phyloP scores from a whole-genome alignment of 78 protist species.

The Acrasis kona region DNA sequence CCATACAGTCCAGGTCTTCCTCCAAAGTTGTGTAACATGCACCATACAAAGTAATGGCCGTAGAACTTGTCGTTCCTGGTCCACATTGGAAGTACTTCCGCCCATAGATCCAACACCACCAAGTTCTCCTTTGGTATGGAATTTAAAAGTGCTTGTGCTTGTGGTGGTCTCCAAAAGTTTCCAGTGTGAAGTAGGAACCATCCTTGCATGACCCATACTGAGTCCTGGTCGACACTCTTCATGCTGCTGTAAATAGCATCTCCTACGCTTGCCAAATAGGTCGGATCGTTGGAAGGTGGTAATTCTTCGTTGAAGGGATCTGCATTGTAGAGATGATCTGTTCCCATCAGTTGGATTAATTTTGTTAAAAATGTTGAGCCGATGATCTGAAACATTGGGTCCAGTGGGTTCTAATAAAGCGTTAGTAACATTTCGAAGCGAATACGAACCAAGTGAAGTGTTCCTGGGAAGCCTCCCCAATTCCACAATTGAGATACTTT shows the following conservation, averaged over 20 bases:
- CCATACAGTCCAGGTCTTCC: constrained; percentile 65
- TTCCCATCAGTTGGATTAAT: constrained; percentile 33
- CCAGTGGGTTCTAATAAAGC: constrained; percentile 36
- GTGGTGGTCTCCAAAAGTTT: constrained; percentile 46
- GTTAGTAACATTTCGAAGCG: no score
- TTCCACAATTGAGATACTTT: constrained; percentile 19
- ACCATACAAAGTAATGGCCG: constrained; percentile 63
- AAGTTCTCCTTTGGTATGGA: constrained; percentile 51
- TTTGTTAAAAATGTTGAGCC: constrained; percentile 27
- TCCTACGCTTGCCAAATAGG: constrained; percentile 13
- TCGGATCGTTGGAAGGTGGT: constrained; percentile 35
- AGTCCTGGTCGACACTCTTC: constrained; percentile 51
- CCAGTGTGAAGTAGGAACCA: constrained; percentile 48
- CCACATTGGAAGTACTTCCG: constrained; percentile 55
- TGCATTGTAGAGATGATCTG: constrained; percentile 63
- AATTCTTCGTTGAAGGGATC: constrained; percentile 69
- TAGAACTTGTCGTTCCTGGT: constrained; percentile 35
- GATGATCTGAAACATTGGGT: constrained; percentile 49
- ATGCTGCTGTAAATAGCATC: constrained; percentile 22
- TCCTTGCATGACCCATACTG: constrained; percentile 74
- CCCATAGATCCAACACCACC: constrained; percentile 54
- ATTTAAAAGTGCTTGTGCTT: constrained; percentile 45
- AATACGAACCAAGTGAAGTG: constrained; percentile 17
- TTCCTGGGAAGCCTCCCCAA: constrained; percentile 46
- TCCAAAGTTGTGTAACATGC: constrained; percentile 71